phyloP scores from a whole-genome alignment of 148 eudicot species.

The Polygonum maritimum region DNA sequence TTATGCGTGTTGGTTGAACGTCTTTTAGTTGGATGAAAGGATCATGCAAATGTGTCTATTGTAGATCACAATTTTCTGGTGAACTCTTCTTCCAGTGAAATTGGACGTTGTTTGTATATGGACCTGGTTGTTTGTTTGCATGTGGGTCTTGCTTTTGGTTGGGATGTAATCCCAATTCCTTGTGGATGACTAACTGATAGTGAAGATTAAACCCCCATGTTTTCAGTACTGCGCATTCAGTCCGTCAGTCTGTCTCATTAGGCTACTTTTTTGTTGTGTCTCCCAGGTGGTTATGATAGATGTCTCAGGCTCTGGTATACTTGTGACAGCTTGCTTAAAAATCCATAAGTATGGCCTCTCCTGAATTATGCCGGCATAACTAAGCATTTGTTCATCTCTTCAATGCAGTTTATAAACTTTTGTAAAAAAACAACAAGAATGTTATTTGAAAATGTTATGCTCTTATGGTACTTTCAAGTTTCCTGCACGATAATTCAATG shows the following conservation, averaged over 20 bases:
- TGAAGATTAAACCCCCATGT: neutral
- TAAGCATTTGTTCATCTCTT: neutral
- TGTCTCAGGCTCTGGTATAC: neutral
- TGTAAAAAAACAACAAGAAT: neutral
- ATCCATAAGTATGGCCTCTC: neutral
- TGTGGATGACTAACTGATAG: neutral
- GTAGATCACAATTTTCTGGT: neutral
- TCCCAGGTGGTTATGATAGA: neutral
- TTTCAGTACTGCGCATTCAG: neutral
- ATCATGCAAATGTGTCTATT: neutral
- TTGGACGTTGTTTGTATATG: neutral
- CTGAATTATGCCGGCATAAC: neutral
- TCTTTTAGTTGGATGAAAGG: neutral
- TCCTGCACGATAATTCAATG: neutral
- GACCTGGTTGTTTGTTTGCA: neutral
- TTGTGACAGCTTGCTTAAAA: neutral
- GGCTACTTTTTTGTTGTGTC: neutral
- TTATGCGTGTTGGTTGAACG: neutral
- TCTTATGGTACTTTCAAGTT: neutral
- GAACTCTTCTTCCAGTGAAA: neutral
- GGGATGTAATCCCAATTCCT: neutral
- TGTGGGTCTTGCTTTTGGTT: slow-evolving; percentile 1
- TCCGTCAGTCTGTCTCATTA: neutral
- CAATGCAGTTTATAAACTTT: neutral
- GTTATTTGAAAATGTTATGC: neutral